Evolutionary conservation across 2,329 filamentous ascomycete genomes (phyloP), one percentile per base, ranked within the genome.

Genomic region (Biscogniauxia marginata): DNA sequence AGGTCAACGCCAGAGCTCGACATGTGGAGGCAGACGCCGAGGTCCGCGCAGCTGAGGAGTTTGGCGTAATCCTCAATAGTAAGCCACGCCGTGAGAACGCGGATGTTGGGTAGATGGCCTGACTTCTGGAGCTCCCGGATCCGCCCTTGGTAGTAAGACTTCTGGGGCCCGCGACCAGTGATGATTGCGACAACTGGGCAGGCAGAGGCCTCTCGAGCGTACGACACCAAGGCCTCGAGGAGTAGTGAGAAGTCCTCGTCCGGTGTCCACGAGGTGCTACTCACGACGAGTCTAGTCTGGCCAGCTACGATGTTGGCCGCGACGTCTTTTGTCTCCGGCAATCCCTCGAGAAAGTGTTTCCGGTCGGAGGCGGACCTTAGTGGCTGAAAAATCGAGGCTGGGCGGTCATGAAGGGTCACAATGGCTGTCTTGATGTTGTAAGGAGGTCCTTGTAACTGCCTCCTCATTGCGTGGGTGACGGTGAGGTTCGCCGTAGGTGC

Each of bases 231-330:
- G 0, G 92, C 93, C 50, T 92, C 86, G 3, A 99, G 87, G 2
- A 99, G 81, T 4, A 99, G 75, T 1, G 86, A 87, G 71, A 99
- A 98, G 73, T 99, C 93, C 72, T 99, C 95, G 67, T 99, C 95
- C 0, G 92, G 85, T 0, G 95, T 99, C 95, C 95, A 99, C 9
- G 93, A 97, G 0, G 95, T 99, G 56, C 92, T 95, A 75, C 91
- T 96, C 39, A 98, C 90, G 7, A 99, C 75, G 2, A 99, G 80
- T 24, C 83, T 85, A 53, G 84, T 83, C 7, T 77, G 77, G 4
- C 84, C 83, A 16, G 78, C 74, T 20, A 84, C 68, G 25, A 93
- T 83, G 51, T 82, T 77, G 7, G 81, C 70, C 0, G 84, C 85
- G 49, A 88, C 75, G 8, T 80, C 73, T 9, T 78, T 75, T 0